Conservation (phyloP, 495 filamentous ascomycete genomes). For the Penicillium roqueforti region DNA sequence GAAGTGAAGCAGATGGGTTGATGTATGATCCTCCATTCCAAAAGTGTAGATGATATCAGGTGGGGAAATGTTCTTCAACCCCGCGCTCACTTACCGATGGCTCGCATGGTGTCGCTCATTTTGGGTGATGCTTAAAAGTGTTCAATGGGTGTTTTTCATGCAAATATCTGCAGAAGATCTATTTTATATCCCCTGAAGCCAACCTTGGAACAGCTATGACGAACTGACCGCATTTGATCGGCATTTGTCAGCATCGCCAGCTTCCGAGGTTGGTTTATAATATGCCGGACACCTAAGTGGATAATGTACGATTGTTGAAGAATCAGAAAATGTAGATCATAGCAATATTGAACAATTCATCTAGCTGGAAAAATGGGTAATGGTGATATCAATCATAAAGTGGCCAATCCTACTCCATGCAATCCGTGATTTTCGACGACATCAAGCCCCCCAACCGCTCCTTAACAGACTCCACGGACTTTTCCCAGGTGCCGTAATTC, state of each 20-base stretch:
- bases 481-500: constrained; percentile 20
- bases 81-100: constrained; percentile 23
- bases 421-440: constrained; percentile 16
- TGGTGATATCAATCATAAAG: constrained; percentile 23
- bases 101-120: constrained; percentile 28
- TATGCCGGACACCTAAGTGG: neutral
- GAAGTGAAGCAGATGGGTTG: neutral
- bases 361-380: constrained; percentile 18
- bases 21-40: neutral
- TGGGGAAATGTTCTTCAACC: constrained; percentile 1
- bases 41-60: constrained; percentile 10
- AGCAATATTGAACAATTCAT: constrained; percentile 23
- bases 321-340: neutral
- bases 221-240: constrained; percentile 4
- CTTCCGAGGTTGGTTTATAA: neutral
- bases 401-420: constrained; percentile 26
- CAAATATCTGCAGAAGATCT: neutral
- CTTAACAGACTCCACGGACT: constrained; percentile 12
- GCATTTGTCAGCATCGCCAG: constrained; percentile 15
- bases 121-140: neutral
- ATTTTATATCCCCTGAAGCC: neutral
- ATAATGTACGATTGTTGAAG: neutral
- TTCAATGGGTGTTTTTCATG: neutral
- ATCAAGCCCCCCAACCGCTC: constrained; percentile 9
- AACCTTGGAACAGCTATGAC: neutral